Percentiles rank a stretch among this genome's conserved stretches.
phyloP scores from a whole-genome alignment of 495 filamentous ascomycete species.

The Schizothecium vesticola region DNA sequence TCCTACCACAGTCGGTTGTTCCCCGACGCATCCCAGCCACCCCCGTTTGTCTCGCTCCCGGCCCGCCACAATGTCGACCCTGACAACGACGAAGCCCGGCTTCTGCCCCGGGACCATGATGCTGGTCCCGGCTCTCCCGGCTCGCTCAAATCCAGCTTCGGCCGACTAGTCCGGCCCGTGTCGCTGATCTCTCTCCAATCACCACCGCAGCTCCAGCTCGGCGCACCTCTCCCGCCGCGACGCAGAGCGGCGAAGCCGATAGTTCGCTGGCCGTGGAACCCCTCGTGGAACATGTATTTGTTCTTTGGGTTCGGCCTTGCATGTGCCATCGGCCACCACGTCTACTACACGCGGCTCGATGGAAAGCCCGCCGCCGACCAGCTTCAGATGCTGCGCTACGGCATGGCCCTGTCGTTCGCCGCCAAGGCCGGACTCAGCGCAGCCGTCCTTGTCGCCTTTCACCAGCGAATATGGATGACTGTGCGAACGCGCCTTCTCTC shows the following conservation, averaged over 20 bases:
- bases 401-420: constrained; percentile 29
- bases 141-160: not conserved
- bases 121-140: not conserved
- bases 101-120: not conserved
- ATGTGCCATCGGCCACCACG: constrained; percentile 32
- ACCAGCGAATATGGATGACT: constrained; percentile 34
- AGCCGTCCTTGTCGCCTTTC: constrained; percentile 28
- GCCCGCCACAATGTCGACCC: not conserved
- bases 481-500: constrained; percentile 29
- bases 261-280: constrained; percentile 7
- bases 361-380: constrained; percentile 29
- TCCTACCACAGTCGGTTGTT: not conserved
- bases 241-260: not conserved
- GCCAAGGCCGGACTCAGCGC: constrained; percentile 34
- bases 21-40: not conserved
- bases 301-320: constrained; percentile 29
- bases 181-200: not conserved
- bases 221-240: not conserved
- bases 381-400: constrained; percentile 36
- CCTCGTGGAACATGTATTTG: constrained; percentile 31
- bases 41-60: not conserved
- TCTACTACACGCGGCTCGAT: constrained; percentile 29
- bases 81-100: not conserved
- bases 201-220: not conserved
- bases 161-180: not conserved